phyloP scores from a whole-genome alignment of 495 filamentous ascomycete genomes.

The Talaromyces liani region DNA sequence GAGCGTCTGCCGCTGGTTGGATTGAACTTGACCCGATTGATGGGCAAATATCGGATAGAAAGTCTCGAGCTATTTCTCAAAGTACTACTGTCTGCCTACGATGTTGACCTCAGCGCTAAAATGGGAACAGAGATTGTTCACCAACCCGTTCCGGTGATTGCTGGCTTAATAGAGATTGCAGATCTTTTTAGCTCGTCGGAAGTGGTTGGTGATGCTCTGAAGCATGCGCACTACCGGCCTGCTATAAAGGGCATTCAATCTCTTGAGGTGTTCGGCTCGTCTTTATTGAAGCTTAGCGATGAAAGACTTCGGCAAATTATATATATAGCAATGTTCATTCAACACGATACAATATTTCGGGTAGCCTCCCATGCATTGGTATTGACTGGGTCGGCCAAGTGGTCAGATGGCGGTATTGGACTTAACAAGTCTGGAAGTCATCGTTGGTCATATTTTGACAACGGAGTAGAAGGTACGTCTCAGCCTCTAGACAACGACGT shows the following conservation, averaged over 20 bases:
- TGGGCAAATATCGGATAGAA: conserved; percentile 24
- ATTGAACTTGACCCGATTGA: conserved; percentile 12
- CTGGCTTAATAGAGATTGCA: conserved; percentile 27
- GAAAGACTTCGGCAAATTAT: conserved; percentile 34
- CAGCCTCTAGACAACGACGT: background rate
- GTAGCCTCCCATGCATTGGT: conserved; percentile 48
- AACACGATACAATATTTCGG: conserved; percentile 18
- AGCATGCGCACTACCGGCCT: conserved; percentile 15
- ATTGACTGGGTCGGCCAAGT: conserved; percentile 55
- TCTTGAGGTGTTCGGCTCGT: conserved; percentile 18
- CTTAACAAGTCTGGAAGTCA: conserved; percentile 22
- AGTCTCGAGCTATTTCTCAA: conserved; percentile 32
- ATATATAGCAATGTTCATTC: conserved; percentile 25
- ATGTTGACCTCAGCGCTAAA: conserved; percentile 8
- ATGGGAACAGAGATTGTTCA: conserved; percentile 21
- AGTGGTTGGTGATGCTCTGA: conserved; percentile 15
- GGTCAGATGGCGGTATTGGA: conserved; percentile 33
- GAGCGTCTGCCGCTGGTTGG: conserved; percentile 3
- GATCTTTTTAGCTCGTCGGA: conserved; percentile 30
- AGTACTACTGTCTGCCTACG: conserved; percentile 21
- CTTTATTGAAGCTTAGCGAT: conserved; percentile 28
- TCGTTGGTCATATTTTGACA: conserved; percentile 68
- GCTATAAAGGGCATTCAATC: conserved; percentile 23
- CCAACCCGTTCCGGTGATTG: conserved; percentile 23
- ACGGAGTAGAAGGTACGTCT: conserved; percentile 60